phyloP scores from a whole-genome alignment of 768 basidiomycete genomes.

The Glaciozyma antarctica region DNA sequence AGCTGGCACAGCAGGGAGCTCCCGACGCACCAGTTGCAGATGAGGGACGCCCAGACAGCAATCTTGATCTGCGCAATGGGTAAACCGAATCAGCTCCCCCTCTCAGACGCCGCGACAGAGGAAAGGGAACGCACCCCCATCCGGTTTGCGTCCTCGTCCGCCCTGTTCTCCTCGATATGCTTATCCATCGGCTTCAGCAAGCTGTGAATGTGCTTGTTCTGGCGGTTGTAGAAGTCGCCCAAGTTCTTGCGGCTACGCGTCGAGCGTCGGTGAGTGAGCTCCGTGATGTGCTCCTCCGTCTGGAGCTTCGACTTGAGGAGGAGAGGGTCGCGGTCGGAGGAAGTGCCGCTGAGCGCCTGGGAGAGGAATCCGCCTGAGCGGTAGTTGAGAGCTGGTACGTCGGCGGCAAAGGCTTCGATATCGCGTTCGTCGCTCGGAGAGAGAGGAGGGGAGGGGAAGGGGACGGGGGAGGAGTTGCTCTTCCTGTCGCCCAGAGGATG shows the following conservation, averaged over 20 bases:
- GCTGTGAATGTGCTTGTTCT: slow-evolving; percentile 63
- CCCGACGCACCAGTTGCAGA: not conserved
- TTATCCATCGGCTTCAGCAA: slow-evolving; percentile 84
- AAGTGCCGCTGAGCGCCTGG: not conserved
- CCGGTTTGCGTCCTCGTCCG: slow-evolving; percentile 57
- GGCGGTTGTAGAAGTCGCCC: slow-evolving; percentile 42
- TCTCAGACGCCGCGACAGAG: slow-evolving; percentile 13
- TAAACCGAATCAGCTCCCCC: not conserved
- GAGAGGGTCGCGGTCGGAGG: slow-evolving; percentile 16
- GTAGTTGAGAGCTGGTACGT: not conserved
- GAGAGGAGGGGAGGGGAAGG: not conserved
- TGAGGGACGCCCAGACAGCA: not conserved
- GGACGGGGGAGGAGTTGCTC: not conserved
- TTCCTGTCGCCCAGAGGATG: not conserved
- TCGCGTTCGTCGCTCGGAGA: not conserved
- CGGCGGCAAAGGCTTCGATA: not conserved
- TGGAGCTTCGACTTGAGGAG: slow-evolving; percentile 40
- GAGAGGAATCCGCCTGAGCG: slow-evolving; percentile 5
- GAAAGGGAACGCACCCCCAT: slow-evolving; percentile 35
- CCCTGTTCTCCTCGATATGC: slow-evolving; percentile 70
- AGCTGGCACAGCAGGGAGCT: not conserved
- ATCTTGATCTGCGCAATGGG: not conserved
- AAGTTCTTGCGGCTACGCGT: slow-evolving; percentile 58
- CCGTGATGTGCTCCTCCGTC: slow-evolving; percentile 55
- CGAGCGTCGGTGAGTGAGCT: slow-evolving; percentile 51